phyloP scores from a whole-genome alignment of 1,284 basidiomycete genomes.

The Laetiporus sulphureus region DNA sequence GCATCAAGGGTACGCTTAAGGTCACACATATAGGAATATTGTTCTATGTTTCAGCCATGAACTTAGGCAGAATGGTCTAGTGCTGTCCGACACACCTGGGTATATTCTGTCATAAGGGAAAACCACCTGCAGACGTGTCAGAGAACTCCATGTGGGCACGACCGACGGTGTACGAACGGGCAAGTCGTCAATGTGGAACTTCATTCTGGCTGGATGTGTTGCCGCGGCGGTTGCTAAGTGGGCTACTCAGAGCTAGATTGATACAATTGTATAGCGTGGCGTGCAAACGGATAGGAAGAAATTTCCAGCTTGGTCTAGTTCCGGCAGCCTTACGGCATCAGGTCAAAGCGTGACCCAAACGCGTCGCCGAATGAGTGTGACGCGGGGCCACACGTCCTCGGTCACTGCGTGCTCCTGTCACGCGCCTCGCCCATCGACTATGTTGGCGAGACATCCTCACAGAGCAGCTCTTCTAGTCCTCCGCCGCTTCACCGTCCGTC shows the following conservation, averaged over 20 bases:
- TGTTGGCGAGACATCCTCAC: slow-evolving; percentile 15
- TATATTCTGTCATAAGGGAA: slow-evolving; percentile 93
- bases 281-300: too few relatives aligned
- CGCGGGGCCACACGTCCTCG: not conserved
- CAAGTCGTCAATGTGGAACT: slow-evolving; percentile 93
- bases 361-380: not conserved
- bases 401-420: slow-evolving; percentile 12
- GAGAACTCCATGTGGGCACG: slow-evolving; percentile 2
- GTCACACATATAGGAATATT: slow-evolving; percentile 99
- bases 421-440: slow-evolving; percentile 5
- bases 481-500: slow-evolving; percentile 5
- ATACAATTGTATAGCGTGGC: too few relatives aligned
- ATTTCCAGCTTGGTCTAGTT: too few relatives aligned
- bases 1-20: slow-evolving; percentile 95
- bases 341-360: too few relatives aligned
- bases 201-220: slow-evolving; percentile 73
- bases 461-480: slow-evolving; percentile 11
- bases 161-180: slow-evolving; percentile 47
- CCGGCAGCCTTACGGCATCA: too few relatives aligned
- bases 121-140: slow-evolving; percentile 49
- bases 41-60: slow-evolving; percentile 47
- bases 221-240: too few relatives aligned
- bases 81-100: slow-evolving; percentile 46
- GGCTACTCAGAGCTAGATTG: too few relatives aligned
- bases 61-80: not conserved